Evolutionary conservation across 768 basidiomycete species (phyloP).

Genomic region (Agaricus subrufescens): DNA sequence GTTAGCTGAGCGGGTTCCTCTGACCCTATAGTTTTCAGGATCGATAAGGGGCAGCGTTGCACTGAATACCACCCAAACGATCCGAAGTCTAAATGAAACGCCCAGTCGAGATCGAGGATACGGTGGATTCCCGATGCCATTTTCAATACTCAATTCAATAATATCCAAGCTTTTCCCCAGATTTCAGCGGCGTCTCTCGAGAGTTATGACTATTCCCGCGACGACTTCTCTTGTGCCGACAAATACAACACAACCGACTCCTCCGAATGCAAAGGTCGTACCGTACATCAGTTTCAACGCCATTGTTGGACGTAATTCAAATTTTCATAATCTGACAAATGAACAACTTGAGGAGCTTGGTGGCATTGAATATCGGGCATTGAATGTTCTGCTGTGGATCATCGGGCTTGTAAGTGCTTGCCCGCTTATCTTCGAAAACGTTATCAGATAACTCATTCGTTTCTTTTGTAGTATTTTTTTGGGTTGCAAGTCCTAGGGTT

Average conservation of each 20-base stretch:
- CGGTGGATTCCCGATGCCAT: slow-evolving; percentile 75
- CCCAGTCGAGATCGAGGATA: slow-evolving; percentile 41
- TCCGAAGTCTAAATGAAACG: slow-evolving; percentile 9
- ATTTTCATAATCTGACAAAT: slow-evolving; percentile 60
- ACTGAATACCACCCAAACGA: slow-evolving; percentile 13
- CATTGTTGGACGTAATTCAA: slow-evolving; percentile 77
- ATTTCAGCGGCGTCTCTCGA: slow-evolving; percentile 49
- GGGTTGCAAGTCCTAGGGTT: slow-evolving; percentile 64
- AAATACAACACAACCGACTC: slow-evolving; percentile 34
- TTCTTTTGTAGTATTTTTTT: slow-evolving; percentile 65
- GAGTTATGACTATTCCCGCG: slow-evolving; percentile 72
- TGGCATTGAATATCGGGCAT: slow-evolving; percentile 87
- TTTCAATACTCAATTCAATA: slow-evolving; percentile 43
- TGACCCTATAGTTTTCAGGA: neutral
- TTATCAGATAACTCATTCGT: neutral
- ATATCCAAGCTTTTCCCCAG: slow-evolving; percentile 61
- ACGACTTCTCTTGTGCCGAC: slow-evolving; percentile 57
- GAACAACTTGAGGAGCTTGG: slow-evolving; percentile 91
- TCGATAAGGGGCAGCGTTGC: slow-evolving; percentile 8
- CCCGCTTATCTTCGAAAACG: neutral
- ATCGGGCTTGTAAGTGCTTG: slow-evolving; percentile 58
- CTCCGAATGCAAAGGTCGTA: slow-evolving; percentile 36
- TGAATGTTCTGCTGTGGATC: slow-evolving; percentile 80
- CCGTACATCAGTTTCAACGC: slow-evolving; percentile 87
- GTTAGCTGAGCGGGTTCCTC: neutral